Percentiles rank a stretch among this genome's conserved stretches.
Conservation (phyloP, 192 early-diverging fungal genomes). For the Mortierella hygrophila region DNA sequence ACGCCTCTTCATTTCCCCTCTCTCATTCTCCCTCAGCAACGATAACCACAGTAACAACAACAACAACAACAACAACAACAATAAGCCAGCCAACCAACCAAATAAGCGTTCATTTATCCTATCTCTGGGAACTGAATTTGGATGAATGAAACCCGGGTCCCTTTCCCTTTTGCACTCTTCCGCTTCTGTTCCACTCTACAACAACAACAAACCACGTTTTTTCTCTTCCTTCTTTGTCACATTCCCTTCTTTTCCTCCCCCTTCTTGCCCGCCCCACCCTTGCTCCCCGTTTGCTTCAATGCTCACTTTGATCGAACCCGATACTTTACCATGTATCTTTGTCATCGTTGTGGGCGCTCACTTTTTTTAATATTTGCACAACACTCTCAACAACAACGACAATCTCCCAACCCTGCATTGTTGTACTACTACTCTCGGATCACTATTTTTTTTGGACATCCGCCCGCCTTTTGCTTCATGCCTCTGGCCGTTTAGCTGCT, state of each 20-base stretch:
- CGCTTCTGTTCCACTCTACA: not conserved
- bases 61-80: not conserved
- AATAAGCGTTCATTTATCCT: not conserved
- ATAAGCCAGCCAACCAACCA: not conserved
- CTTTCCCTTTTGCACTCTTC: not conserved
- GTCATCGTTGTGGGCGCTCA: not conserved
- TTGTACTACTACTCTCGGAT: not conserved
- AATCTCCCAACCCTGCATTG: not conserved
- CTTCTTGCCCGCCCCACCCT: not conserved
- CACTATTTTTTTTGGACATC: constrained; percentile 2
- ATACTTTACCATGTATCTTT: not conserved
- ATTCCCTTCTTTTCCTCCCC: not conserved
- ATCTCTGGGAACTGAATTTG: not conserved
- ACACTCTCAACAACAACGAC: not conserved
- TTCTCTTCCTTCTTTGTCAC: not conserved
- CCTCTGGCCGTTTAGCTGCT: not conserved
- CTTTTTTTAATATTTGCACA: not conserved
- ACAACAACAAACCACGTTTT: not conserved
- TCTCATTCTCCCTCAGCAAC: not conserved
- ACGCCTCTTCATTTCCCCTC: not conserved
- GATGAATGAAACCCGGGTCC: not conserved
- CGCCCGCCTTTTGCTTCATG: not conserved
- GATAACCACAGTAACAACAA: not conserved
- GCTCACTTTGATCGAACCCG: not conserved
- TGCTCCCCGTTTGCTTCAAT: not conserved